Conservation (phyloP, 139 green algal species). For the Spirogloea muscicola region DNA sequence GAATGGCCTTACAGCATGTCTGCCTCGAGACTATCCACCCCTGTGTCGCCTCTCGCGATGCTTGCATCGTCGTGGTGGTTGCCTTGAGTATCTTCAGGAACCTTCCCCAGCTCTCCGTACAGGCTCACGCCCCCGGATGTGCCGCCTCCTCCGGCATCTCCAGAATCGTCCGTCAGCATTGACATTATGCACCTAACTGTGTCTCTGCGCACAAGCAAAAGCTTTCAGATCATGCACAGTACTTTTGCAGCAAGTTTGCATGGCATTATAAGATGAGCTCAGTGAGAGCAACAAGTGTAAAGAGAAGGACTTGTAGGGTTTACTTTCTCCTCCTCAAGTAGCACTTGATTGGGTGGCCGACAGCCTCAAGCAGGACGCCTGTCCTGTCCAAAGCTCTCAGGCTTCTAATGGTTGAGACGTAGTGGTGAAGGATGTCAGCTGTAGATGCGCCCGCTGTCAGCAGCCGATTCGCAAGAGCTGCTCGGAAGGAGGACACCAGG, state of each 20-base stretch:
- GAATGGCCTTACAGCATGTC: background rate
- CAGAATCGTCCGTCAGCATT: constrained; percentile 79
- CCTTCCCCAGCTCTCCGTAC: constrained; percentile 64
- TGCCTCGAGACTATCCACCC: no score
- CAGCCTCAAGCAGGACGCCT: constrained; percentile 71
- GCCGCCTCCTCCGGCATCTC: constrained; percentile 19
- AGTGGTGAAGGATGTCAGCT: constrained; percentile 83
- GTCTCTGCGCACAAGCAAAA: constrained; percentile 24
- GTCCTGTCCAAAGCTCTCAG: constrained; percentile 43
- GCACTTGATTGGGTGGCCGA: constrained; percentile 66
- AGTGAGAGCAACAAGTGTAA: background rate
- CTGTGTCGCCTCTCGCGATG: background rate
- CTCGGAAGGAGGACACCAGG: constrained; percentile 37
- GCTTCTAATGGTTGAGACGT: constrained; percentile 72
- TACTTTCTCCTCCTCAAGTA: constrained; percentile 64
- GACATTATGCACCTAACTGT: constrained; percentile 88
- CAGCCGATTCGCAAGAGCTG: constrained; percentile 58
- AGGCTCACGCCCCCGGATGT: constrained; percentile 43
- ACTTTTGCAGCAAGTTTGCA: no score
- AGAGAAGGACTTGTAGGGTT: no score
- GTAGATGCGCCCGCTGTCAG: constrained; percentile 86
- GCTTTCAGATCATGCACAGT: no score
- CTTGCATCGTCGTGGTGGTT: constrained; percentile 16
- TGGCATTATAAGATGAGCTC: background rate
- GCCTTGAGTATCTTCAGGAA: background rate